These are phyloP conservation scores for Insectozyma bohioensis DNA, from an alignment of 1,139 yeast genomes.

Conservation along the genomic window DNA sequence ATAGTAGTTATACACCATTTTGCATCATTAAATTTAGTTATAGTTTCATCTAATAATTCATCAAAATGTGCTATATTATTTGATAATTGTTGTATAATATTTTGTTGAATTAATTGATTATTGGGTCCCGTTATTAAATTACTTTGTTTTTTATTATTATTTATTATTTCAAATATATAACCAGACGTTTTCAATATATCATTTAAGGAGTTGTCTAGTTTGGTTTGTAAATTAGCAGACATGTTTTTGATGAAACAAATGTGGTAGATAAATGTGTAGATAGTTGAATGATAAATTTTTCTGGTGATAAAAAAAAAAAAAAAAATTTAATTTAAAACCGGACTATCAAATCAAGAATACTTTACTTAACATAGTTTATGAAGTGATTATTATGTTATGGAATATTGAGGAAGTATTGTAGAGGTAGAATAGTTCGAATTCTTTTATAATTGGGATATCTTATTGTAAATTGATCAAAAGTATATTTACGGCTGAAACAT, in stretches of 20 bases:
- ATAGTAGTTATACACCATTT: slow-evolving; percentile 49
- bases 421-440: too few species aligned
- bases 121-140: slow-evolving; percentile 45
- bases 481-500: too few species aligned
- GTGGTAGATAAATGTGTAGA: too few species aligned
- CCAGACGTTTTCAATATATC: slow-evolving; percentile 46
- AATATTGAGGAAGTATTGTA: too few species aligned
- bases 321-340: too few species aligned
- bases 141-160: slow-evolving; percentile 43
- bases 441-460: too few species aligned
- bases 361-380: too few species aligned
- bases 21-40: slow-evolving; percentile 45
- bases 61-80: slow-evolving; percentile 40
- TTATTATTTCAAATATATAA: slow-evolving; percentile 45
- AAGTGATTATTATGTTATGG: too few species aligned
- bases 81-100: slow-evolving; percentile 40
- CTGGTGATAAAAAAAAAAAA: neutral
- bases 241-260: too few species aligned
- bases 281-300: too few species aligned
- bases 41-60: slow-evolving; percentile 45
- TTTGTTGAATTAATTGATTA: slow-evolving; percentile 43
- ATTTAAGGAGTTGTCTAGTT: slow-evolving; percentile 40
- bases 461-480: too few species aligned
- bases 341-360: too few species aligned
- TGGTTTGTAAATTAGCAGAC: slow-evolving; percentile 41